These are phyloP conservation scores for Pythium utonaiense DNA, from an alignment of 352 stramenopile genomes.

Conservation along the genomic window DNA sequence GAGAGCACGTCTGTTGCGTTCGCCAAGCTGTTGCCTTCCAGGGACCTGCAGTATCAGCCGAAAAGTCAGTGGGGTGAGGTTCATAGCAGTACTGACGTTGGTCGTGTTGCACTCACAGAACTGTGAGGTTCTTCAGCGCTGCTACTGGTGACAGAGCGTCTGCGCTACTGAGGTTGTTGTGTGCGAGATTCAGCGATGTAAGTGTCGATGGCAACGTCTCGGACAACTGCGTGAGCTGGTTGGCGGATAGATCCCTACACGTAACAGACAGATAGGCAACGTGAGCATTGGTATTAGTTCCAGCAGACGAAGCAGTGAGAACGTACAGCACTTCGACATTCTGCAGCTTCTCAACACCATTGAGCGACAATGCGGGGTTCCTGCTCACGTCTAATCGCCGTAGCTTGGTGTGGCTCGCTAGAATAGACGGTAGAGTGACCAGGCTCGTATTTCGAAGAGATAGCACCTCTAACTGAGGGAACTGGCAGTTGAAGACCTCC, in stretches of 20 bases:
- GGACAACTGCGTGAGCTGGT: not conserved
- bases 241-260: not conserved
- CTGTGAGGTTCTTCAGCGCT: constrained; percentile 4
- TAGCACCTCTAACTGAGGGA: constrained; percentile 15
- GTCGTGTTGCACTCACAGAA: not conserved
- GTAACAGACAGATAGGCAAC: too few species aligned
- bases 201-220: not conserved
- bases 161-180: constrained; percentile 5
- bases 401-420: constrained; percentile 22
- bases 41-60: constrained; percentile 9
- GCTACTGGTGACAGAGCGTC: not conserved
- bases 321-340: not conserved
- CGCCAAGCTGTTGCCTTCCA: constrained; percentile 11
- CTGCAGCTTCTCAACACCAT: constrained; percentile 4
- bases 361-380: constrained; percentile 21
- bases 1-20: constrained; percentile 5
- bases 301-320: not conserved
- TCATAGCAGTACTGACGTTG: too few species aligned
- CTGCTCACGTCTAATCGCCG: constrained; percentile 16
- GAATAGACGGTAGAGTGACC: constrained; percentile 7
- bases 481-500: constrained; percentile 11
- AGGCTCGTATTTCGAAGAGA: constrained; percentile 21
- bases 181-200: not conserved
- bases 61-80: too few species aligned
- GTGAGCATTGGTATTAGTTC: not conserved